phyloP scores from a whole-genome alignment of 108 stramenopile genomes.

The Cyclotella atomus region DNA sequence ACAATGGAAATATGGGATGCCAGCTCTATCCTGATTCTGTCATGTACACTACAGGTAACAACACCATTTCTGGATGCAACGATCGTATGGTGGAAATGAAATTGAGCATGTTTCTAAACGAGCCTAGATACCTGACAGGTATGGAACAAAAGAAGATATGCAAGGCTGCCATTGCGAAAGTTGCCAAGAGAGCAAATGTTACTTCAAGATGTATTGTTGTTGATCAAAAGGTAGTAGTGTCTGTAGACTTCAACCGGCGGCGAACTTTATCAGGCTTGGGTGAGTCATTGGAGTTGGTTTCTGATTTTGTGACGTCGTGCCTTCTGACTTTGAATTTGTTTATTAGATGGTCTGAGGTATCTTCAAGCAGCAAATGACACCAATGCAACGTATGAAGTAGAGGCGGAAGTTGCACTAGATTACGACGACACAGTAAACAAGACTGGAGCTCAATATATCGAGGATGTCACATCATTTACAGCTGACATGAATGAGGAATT shows the following conservation, averaged over 20 bases:
- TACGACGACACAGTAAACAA: neutral
- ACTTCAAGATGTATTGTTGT: constrained; percentile 24
- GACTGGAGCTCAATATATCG: neutral
- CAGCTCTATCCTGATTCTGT: constrained; percentile 20
- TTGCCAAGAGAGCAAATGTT: constrained; percentile 18
- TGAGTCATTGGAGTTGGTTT: too few relatives aligned
- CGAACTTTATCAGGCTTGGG: too few relatives aligned
- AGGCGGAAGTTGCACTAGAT: neutral
- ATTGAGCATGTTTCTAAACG: constrained; percentile 12
- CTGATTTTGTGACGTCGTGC: too few relatives aligned
- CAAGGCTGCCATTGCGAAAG: constrained; percentile 17
- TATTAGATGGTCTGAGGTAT: neutral
- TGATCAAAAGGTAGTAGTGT: constrained; percentile 23
- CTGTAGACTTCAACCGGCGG: neutral
- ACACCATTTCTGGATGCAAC: constrained; percentile 15
- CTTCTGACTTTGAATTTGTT: constrained; percentile 2
- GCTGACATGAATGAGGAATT: constrained; percentile 9
- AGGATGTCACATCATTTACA: constrained; percentile 1
- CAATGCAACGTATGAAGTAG: neutral
- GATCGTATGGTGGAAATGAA: constrained; percentile 7
- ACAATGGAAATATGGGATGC: constrained; percentile 29
- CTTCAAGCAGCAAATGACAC: neutral
- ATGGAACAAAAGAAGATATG: constrained; percentile 21
- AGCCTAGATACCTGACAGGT: constrained; percentile 23
- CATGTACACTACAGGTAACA: constrained; percentile 11